phyloP scores from a whole-genome alignment of 2,329 filamentous ascomycete genomes.

The Aspergillus brasiliensis region DNA sequence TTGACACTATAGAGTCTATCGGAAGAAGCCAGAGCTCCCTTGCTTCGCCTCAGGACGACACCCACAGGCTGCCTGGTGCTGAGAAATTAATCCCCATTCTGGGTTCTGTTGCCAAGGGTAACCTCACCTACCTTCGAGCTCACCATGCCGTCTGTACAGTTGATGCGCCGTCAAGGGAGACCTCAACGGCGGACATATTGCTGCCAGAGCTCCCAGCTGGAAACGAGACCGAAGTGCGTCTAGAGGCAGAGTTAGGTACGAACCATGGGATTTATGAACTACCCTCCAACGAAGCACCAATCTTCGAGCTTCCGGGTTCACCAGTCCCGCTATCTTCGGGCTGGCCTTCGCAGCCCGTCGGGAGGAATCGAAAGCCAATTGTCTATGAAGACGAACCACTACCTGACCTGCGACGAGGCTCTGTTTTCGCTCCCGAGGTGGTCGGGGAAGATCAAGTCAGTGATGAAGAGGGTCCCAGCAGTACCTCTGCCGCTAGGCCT shows the following conservation, averaged over 20 bases:
- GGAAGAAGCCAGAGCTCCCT: slow-evolving; percentile 16
- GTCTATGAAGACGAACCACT: slow-evolving; percentile 35
- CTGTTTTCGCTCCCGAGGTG: slow-evolving; percentile 51
- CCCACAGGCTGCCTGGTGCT: slow-evolving; percentile 48
- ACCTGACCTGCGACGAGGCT: slow-evolving; percentile 39
- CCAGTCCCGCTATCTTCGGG: slow-evolving; percentile 17
- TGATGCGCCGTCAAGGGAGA: slow-evolving; percentile 39
- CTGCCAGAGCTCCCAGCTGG: slow-evolving; percentile 37
- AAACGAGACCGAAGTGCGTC: slow-evolving; percentile 32
- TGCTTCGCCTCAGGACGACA: slow-evolving; percentile 11
- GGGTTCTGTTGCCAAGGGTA: slow-evolving; percentile 48
- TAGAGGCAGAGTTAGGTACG: slow-evolving; percentile 33
- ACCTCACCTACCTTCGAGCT: slow-evolving; percentile 56
- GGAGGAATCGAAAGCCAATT: neutral
- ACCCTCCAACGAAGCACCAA: slow-evolving; percentile 27
- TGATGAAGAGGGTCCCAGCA: neutral
- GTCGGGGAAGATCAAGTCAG: slow-evolving; percentile 25
- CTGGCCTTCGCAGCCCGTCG: neutral
- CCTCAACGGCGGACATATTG: slow-evolving; percentile 24
- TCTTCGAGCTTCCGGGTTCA: slow-evolving; percentile 46
- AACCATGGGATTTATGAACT: slow-evolving; percentile 39
- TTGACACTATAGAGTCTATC: slow-evolving; percentile 40
- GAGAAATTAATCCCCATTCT: slow-evolving; percentile 59
- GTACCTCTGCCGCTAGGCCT: neutral
- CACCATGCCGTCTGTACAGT: slow-evolving; percentile 59